Percentiles rank a stretch among this genome's conserved stretches.
Evolutionary conservation across 176 grass and related monocot species (phyloP).

Genomic region (Aegilops umbellulata): DNA sequence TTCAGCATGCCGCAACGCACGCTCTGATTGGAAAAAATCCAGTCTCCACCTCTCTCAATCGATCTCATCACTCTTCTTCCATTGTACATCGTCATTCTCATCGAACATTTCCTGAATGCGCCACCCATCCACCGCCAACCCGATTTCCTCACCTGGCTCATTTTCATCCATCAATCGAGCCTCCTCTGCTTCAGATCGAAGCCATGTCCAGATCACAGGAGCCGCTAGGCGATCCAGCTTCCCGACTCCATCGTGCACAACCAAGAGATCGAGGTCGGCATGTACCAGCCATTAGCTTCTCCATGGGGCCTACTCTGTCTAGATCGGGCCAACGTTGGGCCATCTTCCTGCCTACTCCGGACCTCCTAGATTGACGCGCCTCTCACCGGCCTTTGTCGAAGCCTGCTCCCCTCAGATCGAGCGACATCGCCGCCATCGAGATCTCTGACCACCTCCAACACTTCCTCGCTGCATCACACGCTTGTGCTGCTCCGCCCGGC

Average conservation of each 20-base stretch:
- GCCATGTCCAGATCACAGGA: neutral
- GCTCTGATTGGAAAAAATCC: neutral
- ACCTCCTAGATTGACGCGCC: too few relatives aligned
- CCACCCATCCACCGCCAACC: neutral
- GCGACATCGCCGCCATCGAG: too few relatives aligned
- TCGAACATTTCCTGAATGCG: neutral
- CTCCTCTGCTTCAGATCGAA: neutral
- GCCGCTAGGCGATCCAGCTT: neutral
- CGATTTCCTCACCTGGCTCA: neutral
- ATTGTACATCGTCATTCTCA: neutral
- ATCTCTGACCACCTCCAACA: too few relatives aligned
- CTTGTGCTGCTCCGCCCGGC: too few relatives aligned
- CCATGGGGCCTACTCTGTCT: neutral
- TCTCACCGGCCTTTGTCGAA: too few relatives aligned
- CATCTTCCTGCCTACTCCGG: too few relatives aligned
- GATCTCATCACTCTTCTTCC: neutral
- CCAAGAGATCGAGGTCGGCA: neutral
- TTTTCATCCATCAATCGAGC: neutral
- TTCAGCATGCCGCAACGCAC: neutral
- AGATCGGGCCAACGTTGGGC: neutral
- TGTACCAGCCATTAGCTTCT: neutral
- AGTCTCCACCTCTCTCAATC: neutral
- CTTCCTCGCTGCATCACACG: too few relatives aligned
- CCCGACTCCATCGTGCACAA: neutral
- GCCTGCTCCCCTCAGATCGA: too few relatives aligned